Evolutionary conservation across 169 alveolate genomes (phyloP).

Genomic region (Cryptosporidium baileyi): DNA sequence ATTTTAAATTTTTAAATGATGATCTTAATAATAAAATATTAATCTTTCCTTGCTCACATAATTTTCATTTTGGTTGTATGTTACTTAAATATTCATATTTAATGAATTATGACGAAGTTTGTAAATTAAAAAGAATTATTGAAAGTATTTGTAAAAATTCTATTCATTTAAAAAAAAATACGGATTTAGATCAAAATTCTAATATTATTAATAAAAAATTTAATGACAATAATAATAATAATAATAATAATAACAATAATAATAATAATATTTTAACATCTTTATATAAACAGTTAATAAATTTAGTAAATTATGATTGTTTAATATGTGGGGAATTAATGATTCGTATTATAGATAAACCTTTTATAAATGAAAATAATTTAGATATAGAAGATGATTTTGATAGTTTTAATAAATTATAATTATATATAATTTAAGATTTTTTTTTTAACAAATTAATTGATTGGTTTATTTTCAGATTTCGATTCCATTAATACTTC

Average conservation of each 20-base stretch:
- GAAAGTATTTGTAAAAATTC: conserved; percentile 30
- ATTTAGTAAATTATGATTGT: conserved; percentile 7
- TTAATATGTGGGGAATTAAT: conserved; percentile 54
- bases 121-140: conserved; percentile 9
- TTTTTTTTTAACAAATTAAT: not conserved
- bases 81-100: conserved; percentile 1
- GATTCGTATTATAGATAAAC: conserved; percentile 38
- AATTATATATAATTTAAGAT: not conserved
- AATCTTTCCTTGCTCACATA: conserved; percentile 59
- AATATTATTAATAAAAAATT: not conserved
- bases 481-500: no score
- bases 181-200: not conserved
- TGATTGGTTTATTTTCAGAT: not conserved
- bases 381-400: not conserved
- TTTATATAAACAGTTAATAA: conserved; percentile 11
- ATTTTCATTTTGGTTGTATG: conserved; percentile 59
- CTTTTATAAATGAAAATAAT: conserved; percentile 20
- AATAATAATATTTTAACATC: not conserved
- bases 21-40: conserved; percentile 18
- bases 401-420: not conserved
- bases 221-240: not conserved
- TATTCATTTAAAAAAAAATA: not conserved
- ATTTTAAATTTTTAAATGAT: conserved; percentile 2
- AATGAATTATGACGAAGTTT: conserved; percentile 34
- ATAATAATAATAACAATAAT: not conserved